Percentiles rank a stretch among this genome's conserved stretches.
These are phyloP conservation scores for Aureobasidium mangrovei DNA, from an alignment of 2,329 filamentous ascomycete species.

Conservation along the genomic window DNA sequence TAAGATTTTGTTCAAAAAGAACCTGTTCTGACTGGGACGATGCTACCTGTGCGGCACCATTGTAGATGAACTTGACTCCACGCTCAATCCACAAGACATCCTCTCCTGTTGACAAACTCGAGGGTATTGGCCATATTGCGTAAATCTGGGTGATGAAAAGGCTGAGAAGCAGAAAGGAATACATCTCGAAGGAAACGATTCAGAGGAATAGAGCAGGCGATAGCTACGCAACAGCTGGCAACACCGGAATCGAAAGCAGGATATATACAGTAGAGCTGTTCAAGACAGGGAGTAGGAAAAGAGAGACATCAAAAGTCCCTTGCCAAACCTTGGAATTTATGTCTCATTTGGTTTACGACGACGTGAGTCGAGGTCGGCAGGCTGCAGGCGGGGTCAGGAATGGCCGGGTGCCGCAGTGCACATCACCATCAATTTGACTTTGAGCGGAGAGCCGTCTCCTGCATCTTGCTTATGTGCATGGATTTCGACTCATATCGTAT, in stretches of 20 bases:
- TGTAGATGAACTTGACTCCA: constrained; percentile 32
- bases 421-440: constrained; percentile 3
- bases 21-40: constrained; percentile 9
- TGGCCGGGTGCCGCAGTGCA: background rate
- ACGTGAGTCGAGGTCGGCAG: background rate
- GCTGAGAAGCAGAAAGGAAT: background rate
- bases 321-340: constrained; percentile 10
- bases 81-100: constrained; percentile 32
- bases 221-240: background rate
- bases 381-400: constrained; percentile 6
- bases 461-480: background rate
- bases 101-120: constrained; percentile 30
- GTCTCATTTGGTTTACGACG: constrained; percentile 5
- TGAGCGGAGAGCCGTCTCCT: background rate
- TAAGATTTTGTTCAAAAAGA: constrained; percentile 13
- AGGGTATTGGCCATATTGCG: constrained; percentile 38
- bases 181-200: background rate
- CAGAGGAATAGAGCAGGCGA: background rate
- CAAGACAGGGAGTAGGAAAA: constrained; percentile 3
- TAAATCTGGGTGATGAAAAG: constrained; percentile 19
- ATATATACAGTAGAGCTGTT: background rate
- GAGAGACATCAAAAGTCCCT: constrained; percentile 4
- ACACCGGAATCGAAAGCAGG: background rate
- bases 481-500: background rate
- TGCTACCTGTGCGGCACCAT: constrained; percentile 24